These are phyloP conservation scores for Hortaea werneckii DNA, from an alignment of 2,329 filamentous ascomycete species.

Conservation along the genomic window DNA sequence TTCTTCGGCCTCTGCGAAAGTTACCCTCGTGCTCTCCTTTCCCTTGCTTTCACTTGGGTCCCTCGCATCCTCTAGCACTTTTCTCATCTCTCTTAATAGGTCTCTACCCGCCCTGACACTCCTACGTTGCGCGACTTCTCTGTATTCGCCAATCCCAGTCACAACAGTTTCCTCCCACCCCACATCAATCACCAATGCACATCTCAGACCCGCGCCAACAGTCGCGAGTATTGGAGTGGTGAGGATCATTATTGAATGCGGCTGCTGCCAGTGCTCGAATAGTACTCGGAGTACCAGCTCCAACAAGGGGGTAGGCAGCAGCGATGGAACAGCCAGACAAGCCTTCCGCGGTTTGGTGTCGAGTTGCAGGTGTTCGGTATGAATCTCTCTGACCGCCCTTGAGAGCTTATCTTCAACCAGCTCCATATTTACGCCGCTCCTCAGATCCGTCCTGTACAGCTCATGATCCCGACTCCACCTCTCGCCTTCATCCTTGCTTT, in stretches of 20 bases:
- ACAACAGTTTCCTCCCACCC: slow-evolving; percentile 86
- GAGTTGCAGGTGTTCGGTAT: slow-evolving; percentile 62
- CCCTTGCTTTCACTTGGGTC: slow-evolving; percentile 26
- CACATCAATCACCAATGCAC: slow-evolving; percentile 78
- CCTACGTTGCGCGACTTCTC: slow-evolving; percentile 61
- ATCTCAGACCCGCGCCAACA: slow-evolving; percentile 71
- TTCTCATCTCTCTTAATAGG: slow-evolving; percentile 60
- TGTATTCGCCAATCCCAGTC: slow-evolving; percentile 82
- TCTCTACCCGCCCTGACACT: slow-evolving; percentile 65
- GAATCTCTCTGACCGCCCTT: slow-evolving; percentile 67
- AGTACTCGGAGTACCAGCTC: slow-evolving; percentile 66
- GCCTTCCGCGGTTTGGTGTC: slow-evolving; percentile 64
- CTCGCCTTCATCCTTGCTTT: slow-evolving; percentile 40
- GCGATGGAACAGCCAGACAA: slow-evolving; percentile 65
- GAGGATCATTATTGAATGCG: slow-evolving; percentile 70
- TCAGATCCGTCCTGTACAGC: slow-evolving; percentile 69
- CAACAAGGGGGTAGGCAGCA: slow-evolving; percentile 66
- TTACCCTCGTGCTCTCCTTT: slow-evolving; percentile 27
- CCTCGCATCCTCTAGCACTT: slow-evolving; percentile 38
- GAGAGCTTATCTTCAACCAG: slow-evolving; percentile 82
- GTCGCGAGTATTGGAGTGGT: slow-evolving; percentile 64
- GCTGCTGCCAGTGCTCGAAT: slow-evolving; percentile 70
- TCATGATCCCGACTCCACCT: slow-evolving; percentile 58
- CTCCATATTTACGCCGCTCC: slow-evolving; percentile 57
- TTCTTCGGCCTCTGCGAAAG: slow-evolving; percentile 78